Percentiles rank a stretch among this genome's conserved stretches.
These are phyloP conservation scores for Malus fusca DNA, from an alignment of 306 rosid species.

Conservation along the genomic window DNA sequence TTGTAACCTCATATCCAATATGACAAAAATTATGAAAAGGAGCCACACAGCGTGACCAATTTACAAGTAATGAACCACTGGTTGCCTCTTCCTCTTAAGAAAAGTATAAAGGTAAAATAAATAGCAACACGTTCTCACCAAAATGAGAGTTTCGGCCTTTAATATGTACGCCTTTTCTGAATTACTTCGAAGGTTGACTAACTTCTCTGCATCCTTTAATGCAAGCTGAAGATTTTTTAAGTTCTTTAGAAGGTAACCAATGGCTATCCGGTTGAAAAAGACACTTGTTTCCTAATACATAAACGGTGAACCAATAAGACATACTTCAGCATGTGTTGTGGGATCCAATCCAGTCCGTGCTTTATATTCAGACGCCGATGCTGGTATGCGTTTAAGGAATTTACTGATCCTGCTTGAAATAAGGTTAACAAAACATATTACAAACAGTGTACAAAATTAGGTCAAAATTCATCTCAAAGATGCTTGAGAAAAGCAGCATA, in stretches of 20 bases:
- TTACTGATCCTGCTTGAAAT: constrained; percentile 62
- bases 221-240: constrained; percentile 62
- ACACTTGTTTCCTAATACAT: constrained; percentile 8
- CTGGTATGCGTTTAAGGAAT: constrained; percentile 47
- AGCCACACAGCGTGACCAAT: background rate
- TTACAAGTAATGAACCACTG: background rate
- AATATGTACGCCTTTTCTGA: constrained; percentile 64
- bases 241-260: constrained; percentile 3
- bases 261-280: constrained; percentile 6
- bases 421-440: constrained; percentile 17
- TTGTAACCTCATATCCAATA: background rate
- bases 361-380: constrained; percentile 76
- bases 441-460: constrained; percentile 18
- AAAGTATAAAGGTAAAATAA: background rate
- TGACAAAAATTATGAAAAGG: background rate
- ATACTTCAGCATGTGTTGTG: constrained; percentile 87
- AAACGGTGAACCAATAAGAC: constrained; percentile 20
- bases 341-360: constrained; percentile 93
- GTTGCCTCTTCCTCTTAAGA: too few relatives aligned
- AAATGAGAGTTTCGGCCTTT: constrained; percentile 61
- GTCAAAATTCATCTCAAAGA: constrained; percentile 3
- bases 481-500: background rate
- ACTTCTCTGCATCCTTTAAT: constrained; percentile 85
- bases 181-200: constrained; percentile 41
- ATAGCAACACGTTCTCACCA: constrained; percentile 42